These are phyloP conservation scores for Apocynum venetum DNA, from an alignment of 257 asterid species.

Conservation along the genomic window DNA sequence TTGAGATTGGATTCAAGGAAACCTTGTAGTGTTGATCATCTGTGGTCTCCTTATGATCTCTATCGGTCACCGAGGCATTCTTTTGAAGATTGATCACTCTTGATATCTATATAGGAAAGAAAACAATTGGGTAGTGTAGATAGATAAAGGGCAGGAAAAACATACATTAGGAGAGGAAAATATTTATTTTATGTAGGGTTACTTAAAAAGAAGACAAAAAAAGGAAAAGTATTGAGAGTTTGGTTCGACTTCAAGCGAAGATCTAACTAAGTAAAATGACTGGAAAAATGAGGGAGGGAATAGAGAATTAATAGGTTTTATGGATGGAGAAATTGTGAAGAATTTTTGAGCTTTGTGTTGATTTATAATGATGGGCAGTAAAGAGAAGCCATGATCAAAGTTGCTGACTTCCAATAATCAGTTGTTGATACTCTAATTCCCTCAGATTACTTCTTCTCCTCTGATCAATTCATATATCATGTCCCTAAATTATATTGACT, in stretches of 20 bases:
- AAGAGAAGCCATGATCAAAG: not conserved
- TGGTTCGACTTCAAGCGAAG: not conserved
- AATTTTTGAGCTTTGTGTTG: not conserved
- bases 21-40: conserved; percentile 65
- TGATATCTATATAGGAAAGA: no score
- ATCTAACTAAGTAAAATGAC: not conserved
- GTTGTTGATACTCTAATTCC: not conserved
- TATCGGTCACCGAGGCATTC: conserved; percentile 38
- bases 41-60: conserved; percentile 85
- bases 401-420: not conserved
- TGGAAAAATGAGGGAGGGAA: not conserved
- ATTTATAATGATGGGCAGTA: not conserved
- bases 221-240: not conserved
- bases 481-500: not conserved
- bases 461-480: not conserved
- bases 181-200: not conserved
- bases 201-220: not conserved
- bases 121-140: not conserved
- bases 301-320: not conserved
- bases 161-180: not conserved
- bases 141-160: not conserved
- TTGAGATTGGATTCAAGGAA: conserved; percentile 61
- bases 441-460: not conserved
- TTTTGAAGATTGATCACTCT: conserved; percentile 38
- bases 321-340: not conserved